These are phyloP conservation scores for Parachaetomium inaequale DNA, from an alignment of 495 filamentous ascomycete species.

Conservation along the genomic window DNA sequence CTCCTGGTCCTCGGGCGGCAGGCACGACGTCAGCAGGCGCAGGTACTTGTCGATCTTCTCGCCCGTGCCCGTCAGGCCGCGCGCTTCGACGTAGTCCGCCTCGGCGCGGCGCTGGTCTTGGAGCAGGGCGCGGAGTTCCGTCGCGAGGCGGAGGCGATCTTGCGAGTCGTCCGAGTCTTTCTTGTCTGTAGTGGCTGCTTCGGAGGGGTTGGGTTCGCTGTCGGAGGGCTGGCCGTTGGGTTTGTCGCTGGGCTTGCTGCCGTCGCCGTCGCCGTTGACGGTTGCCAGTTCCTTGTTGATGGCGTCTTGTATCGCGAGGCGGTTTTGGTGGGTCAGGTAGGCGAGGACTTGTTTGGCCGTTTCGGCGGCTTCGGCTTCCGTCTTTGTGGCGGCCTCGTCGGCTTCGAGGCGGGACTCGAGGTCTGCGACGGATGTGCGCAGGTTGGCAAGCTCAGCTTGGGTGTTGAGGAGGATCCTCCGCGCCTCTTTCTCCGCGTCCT, in stretches of 20 bases:
- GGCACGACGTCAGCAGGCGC: slow-evolving; percentile 42
- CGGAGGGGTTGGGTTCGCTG: neutral
- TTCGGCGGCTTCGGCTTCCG: slow-evolving; percentile 33
- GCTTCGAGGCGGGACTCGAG: slow-evolving; percentile 43
- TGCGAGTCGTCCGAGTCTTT: slow-evolving; percentile 27
- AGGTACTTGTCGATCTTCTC: slow-evolving; percentile 50
- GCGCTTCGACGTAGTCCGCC: slow-evolving; percentile 46
- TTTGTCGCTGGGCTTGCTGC: slow-evolving; percentile 4
- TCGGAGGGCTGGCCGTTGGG: slow-evolving; percentile 1
- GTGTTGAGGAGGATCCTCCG: slow-evolving; percentile 52
- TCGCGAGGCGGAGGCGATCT: slow-evolving; percentile 38
- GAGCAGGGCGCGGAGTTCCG: slow-evolving; percentile 38
- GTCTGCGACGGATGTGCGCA: slow-evolving; percentile 49
- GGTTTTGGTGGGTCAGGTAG: slow-evolving; percentile 41
- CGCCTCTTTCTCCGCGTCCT: slow-evolving; percentile 55
- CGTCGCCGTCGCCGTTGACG: slow-evolving; percentile 34
- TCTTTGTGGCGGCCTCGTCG: slow-evolving; percentile 43
- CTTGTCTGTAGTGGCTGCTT: neutral
- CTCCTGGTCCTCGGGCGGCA: slow-evolving; percentile 46
- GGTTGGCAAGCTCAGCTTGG: slow-evolving; percentile 50
- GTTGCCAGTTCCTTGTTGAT: slow-evolving; percentile 34
- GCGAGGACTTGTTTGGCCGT: slow-evolving; percentile 38
- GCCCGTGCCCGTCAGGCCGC: slow-evolving; percentile 43
- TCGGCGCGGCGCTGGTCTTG: slow-evolving; percentile 40
- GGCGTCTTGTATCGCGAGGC: slow-evolving; percentile 36